phyloP scores from a whole-genome alignment of 2,329 filamentous ascomycete species.

The Penicillium rolfsii region DNA sequence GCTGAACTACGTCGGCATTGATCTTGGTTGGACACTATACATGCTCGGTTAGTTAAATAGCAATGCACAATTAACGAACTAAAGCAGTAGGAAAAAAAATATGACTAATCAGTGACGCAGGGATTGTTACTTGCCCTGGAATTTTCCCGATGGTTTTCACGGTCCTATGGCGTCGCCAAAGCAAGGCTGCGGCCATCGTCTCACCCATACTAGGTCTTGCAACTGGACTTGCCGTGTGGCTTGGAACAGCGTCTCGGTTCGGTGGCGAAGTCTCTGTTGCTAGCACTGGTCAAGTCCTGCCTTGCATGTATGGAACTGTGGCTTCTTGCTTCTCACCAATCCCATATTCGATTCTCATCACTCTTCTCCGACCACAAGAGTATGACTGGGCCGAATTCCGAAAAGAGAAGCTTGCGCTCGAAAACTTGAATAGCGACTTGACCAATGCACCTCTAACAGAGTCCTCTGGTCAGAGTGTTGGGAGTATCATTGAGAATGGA shows the following conservation, averaged over 20 bases:
- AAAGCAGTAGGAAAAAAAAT: neutral
- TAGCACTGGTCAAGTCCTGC: slow-evolving; percentile 54
- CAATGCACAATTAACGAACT: neutral
- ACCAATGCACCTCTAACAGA: slow-evolving; percentile 23
- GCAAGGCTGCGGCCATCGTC: slow-evolving; percentile 53
- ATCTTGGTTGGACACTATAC: slow-evolving; percentile 59
- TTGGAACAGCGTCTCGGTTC: slow-evolving; percentile 52
- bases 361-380: slow-evolving; percentile 49
- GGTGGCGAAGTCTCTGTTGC: slow-evolving; percentile 54
- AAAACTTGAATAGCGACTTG: slow-evolving; percentile 31
- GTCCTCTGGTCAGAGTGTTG: neutral
- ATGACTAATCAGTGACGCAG: slow-evolving; percentile 24
- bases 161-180: slow-evolving; percentile 57
- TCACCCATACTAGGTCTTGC: slow-evolving; percentile 56
- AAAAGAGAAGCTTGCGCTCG: slow-evolving; percentile 36
- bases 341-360: slow-evolving; percentile 54
- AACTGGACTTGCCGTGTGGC: slow-evolving; percentile 58
- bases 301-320: slow-evolving; percentile 58
- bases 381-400: slow-evolving; percentile 48
- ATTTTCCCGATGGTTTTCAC: slow-evolving; percentile 59
- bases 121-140: slow-evolving; percentile 57
- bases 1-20: slow-evolving; percentile 58
- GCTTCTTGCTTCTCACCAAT: slow-evolving; percentile 59
- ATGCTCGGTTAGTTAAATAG: slow-evolving; percentile 48
- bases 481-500: slow-evolving; percentile 11